Percentiles rank a stretch among this genome's conserved stretches.
Conservation (phyloP, 257 asterid species). For the Ilex asprella region DNA sequence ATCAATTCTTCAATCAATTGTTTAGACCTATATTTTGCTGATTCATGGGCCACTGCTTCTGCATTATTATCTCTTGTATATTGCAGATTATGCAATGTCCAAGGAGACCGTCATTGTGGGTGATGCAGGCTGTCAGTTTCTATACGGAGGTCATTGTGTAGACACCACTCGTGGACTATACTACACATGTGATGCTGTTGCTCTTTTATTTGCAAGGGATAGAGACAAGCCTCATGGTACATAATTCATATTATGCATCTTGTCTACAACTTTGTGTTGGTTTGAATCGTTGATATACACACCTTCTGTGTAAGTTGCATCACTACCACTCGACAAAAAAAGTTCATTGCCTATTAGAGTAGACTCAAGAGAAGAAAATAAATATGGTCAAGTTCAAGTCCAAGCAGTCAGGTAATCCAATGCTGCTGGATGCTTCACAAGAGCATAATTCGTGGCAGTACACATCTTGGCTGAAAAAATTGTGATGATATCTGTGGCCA, state of each 20-base stretch:
- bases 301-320: neutral
- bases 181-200: constrained; percentile 37
- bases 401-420: neutral
- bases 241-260: constrained; percentile 9
- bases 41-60: neutral
- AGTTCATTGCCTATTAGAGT: neutral
- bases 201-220: constrained; percentile 59
- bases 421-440: neutral
- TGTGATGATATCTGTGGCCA: no score
- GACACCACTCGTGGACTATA: constrained; percentile 7
- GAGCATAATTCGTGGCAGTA: no score
- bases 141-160: constrained; percentile 36
- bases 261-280: neutral
- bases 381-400: no score
- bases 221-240: constrained; percentile 52
- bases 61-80: constrained; percentile 12
- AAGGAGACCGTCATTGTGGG: constrained; percentile 67
- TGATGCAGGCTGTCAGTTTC: constrained; percentile 43
- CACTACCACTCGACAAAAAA: neutral
- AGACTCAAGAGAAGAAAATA: no score
- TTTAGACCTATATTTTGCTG: neutral
- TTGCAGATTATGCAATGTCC: constrained; percentile 60
- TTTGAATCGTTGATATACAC: neutral
- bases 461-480: no score
- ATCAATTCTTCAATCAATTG: no score